phyloP scores from a whole-genome alignment of 164 flowering plant genomes.

The Santalum album region DNA sequence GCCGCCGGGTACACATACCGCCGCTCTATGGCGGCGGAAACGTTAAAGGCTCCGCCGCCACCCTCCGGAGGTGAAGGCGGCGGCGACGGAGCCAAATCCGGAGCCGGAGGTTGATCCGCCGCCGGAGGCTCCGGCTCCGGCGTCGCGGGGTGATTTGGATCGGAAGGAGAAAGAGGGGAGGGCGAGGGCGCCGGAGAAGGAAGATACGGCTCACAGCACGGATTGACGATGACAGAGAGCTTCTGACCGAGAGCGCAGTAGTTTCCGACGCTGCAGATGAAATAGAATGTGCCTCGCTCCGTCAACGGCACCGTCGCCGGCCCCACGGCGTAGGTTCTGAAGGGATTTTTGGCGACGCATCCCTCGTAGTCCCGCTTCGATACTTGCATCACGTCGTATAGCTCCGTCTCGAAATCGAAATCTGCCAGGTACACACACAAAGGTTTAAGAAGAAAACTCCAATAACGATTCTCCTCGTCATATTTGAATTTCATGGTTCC shows the following conservation, averaged over 20 bases:
- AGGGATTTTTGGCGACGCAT: constrained; percentile 25
- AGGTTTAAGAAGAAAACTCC: not conserved
- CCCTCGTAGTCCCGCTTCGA: constrained; percentile 24
- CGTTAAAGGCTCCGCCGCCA: too few species aligned
- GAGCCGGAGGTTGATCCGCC: too few species aligned
- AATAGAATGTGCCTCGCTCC: constrained; percentile 27
- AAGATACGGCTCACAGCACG: not conserved
- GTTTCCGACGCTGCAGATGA: constrained; percentile 26
- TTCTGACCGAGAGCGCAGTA: constrained; percentile 35
- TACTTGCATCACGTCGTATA: constrained; percentile 34
- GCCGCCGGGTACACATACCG: too few species aligned
- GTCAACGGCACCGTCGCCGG: constrained; percentile 20
- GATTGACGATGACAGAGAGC: constrained; percentile 19
- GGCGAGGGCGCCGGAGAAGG: not conserved
- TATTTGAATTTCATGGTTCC: too few species aligned
- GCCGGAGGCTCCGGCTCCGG: not conserved
- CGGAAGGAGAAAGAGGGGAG: not conserved
- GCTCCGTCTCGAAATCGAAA: constrained; percentile 34
- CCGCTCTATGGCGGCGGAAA: too few species aligned
- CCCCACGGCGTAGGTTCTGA: constrained; percentile 13
- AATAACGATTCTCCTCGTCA: too few species aligned
- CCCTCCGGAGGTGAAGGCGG: too few species aligned
- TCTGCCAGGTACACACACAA: constrained; percentile 10
- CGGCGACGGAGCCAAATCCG: too few species aligned
- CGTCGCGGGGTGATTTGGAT: too few species aligned